Evolutionary conservation across 129 eudicot genomes (phyloP).

Genomic region (Mikania micrantha): DNA sequence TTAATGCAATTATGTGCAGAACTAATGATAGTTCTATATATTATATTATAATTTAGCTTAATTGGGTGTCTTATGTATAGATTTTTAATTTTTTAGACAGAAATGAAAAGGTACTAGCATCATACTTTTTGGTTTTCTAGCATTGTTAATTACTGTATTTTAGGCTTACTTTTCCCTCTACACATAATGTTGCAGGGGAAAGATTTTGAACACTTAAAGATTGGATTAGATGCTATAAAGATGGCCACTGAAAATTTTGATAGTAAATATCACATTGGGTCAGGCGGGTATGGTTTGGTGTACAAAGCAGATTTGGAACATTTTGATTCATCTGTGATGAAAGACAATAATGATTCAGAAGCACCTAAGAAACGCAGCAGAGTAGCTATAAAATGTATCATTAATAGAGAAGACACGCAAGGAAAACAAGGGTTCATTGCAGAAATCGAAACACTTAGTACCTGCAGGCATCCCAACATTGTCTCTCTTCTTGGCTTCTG

Average conservation of each 20-base stretch:
- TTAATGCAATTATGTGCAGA: no score
- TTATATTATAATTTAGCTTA: no score
- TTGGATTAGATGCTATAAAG: background rate
- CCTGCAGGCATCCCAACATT: background rate
- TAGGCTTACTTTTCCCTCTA: no score
- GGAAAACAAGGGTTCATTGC: background rate
- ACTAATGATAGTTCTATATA: no score
- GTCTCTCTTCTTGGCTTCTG: constrained; percentile 6
- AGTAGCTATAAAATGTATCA: background rate
- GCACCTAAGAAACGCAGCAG: background rate
- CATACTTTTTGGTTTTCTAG: background rate
- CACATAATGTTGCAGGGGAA: background rate
- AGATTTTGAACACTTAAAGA: background rate
- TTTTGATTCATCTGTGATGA: background rate
- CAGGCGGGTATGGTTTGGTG: constrained; percentile 9
- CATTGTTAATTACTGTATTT: background rate
- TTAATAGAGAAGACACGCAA: background rate
- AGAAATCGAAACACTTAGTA: background rate
- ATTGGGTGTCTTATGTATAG: no score
- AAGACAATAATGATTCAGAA: background rate
- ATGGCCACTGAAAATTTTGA: background rate
- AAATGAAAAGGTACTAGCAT: background rate
- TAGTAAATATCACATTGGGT: background rate
- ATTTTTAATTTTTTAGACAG: no score
- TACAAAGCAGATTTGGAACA: constrained; percentile 7